These are phyloP conservation scores for Pistacia vera DNA, from an alignment of 345 rosid genomes.

Conservation along the genomic window DNA sequence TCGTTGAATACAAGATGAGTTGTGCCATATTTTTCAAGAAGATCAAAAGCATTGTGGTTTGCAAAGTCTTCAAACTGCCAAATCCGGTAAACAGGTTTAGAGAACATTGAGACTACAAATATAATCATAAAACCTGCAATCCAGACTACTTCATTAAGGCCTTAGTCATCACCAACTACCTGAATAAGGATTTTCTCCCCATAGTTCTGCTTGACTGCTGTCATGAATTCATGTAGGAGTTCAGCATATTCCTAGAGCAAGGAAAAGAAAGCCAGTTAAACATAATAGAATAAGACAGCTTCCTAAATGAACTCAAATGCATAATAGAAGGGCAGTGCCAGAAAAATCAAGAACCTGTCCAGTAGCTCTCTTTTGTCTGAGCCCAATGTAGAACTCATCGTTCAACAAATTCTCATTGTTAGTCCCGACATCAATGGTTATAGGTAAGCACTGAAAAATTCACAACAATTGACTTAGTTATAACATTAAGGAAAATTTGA, in stretches of 20 bases:
- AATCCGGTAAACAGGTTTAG: background rate
- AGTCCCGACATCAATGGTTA: constrained; percentile 98
- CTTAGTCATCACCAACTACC: constrained; percentile 41
- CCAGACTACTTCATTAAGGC: background rate
- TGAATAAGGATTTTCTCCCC: constrained; percentile 96
- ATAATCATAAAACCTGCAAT: background rate
- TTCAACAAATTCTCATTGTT: constrained; percentile 84
- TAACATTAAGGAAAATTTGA: background rate
- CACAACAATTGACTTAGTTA: background rate
- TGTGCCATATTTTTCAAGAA: constrained; percentile 82
- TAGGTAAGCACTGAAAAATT: constrained; percentile 82
- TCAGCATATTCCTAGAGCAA: constrained; percentile 83
- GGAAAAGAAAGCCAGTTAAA: constrained; percentile 19
- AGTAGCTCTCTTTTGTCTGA: constrained; percentile 90
- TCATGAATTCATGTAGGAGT: constrained; percentile 91
- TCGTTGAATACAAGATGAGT: constrained; percentile 98
- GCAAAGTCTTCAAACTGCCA: constrained; percentile 98
- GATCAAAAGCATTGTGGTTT: constrained; percentile 94
- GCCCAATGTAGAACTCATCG: constrained; percentile 96
- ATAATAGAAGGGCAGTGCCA: constrained; percentile 5
- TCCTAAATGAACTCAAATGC: constrained; percentile 13
- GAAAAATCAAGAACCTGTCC: constrained; percentile 64
- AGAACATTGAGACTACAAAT: background rate
- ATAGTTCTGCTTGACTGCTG: constrained; percentile 88
- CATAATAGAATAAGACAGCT: background rate